phyloP scores from a whole-genome alignment of 768 basidiomycete genomes.

The Rhizopogon salebrosus region DNA sequence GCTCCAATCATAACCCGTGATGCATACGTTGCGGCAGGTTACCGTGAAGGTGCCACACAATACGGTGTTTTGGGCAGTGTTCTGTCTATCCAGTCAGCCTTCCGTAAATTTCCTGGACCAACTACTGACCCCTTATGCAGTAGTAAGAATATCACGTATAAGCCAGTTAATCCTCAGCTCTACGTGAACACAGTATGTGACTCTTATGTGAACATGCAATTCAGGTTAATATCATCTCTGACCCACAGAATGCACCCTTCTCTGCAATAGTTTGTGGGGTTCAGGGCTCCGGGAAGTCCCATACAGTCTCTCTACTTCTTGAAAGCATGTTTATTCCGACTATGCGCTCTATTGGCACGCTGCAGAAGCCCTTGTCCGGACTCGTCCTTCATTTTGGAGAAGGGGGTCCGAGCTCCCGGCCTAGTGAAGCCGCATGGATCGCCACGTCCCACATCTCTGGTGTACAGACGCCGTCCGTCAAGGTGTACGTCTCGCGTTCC shows the following conservation, averaged over 20 bases:
- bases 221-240: not conserved
- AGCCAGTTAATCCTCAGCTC: conserved; percentile 43
- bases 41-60: conserved; percentile 36
- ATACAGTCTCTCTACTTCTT: conserved; percentile 62
- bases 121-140: conserved; percentile 16
- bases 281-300: conserved; percentile 73
- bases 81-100: conserved; percentile 38
- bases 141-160: conserved; percentile 24
- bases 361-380: conserved; percentile 53
- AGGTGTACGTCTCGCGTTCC: conserved; percentile 56
- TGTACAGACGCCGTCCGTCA: conserved; percentile 27
- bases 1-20: conserved; percentile 50
- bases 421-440: conserved; percentile 66
- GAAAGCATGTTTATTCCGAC: conserved; percentile 66
- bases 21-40: conserved; percentile 35
- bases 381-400: conserved; percentile 69
- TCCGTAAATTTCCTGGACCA: not conserved
- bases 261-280: conserved; percentile 75
- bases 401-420: conserved; percentile 50
- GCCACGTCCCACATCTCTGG: conserved; percentile 32
- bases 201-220: not conserved
- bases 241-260: conserved; percentile 60
- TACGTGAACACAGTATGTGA: conserved; percentile 62
- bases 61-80: conserved; percentile 60
- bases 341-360: conserved; percentile 41